These are phyloP conservation scores for Naumovozyma castellii DNA, from an alignment of 805 yeast genomes.

Conservation along the genomic window DNA sequence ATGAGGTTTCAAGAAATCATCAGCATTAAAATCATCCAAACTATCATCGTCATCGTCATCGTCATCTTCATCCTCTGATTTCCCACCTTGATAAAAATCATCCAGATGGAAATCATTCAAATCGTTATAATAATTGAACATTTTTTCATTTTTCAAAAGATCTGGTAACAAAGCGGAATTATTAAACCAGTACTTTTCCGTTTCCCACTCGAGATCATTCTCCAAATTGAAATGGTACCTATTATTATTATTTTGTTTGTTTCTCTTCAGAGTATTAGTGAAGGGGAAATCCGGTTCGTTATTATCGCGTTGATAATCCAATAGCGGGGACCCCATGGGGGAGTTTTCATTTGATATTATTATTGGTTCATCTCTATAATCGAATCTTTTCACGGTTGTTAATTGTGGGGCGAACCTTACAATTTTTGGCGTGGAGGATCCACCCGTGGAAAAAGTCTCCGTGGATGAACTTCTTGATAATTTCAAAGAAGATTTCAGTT, in stretches of 20 bases:
- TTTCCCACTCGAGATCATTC: neutral
- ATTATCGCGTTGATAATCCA: constrained; percentile 2
- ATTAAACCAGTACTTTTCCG: constrained; percentile 11
- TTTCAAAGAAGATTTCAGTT: constrained; percentile 19
- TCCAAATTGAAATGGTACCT: neutral
- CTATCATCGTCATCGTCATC: constrained; percentile 5
- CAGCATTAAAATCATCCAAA: constrained; percentile 1
- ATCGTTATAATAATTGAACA: constrained; percentile 3
- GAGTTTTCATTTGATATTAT: constrained; percentile 53
- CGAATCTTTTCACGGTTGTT: constrained; percentile 56
- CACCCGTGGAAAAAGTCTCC: constrained; percentile 8
- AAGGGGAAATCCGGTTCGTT: constrained; percentile 1
- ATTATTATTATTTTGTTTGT: neutral
- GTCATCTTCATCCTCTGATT: constrained; percentile 3
- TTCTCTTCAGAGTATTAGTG: constrained; percentile 1
- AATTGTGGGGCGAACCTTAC: constrained; percentile 57
- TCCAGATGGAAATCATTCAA: constrained; percentile 5
- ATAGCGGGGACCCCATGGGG: constrained; percentile 17
- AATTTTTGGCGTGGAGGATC: constrained; percentile 35
- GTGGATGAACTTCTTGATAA: constrained; percentile 4
- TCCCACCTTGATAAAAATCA: constrained; percentile 2
- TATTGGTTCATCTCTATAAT: constrained; percentile 49
- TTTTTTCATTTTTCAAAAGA: constrained; percentile 6
- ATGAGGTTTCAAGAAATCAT: neutral
- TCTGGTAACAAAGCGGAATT: constrained; percentile 5